Base-by-base conservation (phyloP, 768 basidiomycete genomes). In the Calvatia gigantea region DNA sequence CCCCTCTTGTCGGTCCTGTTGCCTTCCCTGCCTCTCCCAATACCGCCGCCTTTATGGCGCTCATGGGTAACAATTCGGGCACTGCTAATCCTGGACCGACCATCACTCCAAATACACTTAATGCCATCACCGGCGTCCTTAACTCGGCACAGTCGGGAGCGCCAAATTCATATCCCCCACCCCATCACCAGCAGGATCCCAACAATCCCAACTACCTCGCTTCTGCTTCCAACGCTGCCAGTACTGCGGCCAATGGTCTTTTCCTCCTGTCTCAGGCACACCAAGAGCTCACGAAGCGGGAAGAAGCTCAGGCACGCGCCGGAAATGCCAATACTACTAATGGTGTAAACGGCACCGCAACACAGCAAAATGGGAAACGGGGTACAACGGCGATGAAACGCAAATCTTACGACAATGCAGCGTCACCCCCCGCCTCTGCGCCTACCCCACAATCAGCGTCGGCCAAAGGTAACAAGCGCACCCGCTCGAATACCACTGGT, bases 271-370 rank as follows among this genome's bases (percentile, higher is more conserved):
- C 86, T 1, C 94, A 98, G 72, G 95, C 94, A 25, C 94, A 97
- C 67, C 94, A 97, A 69, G 94, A 96, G 76, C 84, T 97, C 57
- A 91, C 91, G 33, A 96, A 95, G 74, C 85, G 92, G n/a, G 94
- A 96, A 70, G 89, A 92, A 67, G 86, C 87, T 0, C 85, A 88
- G 66, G 81, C 81, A 58, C 81, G 85, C 61, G 81, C 84, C 46
- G 73, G 73, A 55, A 73, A 67, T 53, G 66, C 67, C 25, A 56
- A 61, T 41, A 23, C 63, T 23, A 74, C 63, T 23, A 74, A 74
- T 49, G 71, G 70, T 47, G 65, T 69, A 42, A 65, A 73, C 17
- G 71, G 69, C 50, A 57, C 65, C 33, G 33, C 27, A 1, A 32
- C 17, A 1, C 64, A 57, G 32, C 58, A 63, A 61, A 75, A 65